Evolutionary conservation across 495 filamentous ascomycete species (phyloP), one percentile per base, ranked within the genome.

Genomic region (Jackrogersella minutella): DNA sequence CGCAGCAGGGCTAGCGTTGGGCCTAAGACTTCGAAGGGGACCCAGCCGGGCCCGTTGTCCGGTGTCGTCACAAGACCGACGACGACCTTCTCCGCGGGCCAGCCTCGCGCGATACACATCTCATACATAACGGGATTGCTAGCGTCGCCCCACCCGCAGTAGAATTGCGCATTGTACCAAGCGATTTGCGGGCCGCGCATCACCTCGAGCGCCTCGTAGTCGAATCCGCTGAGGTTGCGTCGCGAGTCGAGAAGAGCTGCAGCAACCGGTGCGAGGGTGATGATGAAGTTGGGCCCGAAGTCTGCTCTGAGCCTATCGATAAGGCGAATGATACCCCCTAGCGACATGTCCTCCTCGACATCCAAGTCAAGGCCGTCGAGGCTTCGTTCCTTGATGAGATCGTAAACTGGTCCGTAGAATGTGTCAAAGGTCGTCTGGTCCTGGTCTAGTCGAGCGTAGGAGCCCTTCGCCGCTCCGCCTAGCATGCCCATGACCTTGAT

Each of bases 81-180:
- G 0, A 94, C 87, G 10, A 95, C 76, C 69, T 90, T 88, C 8
- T 82, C 75, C 1, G 90, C 80, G 1, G 81, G 77, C 86, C 86
- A 93, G 3, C 90, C 89, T 28, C 78, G 74, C 2, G 77, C 62
- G n/a, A 94, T 74, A 52, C 91, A 86, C 36, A 79, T 73, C 49
- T 90, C 86, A 66, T 88, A 93, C 73, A 84, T 82, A n/a, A 76
- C 69, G 0, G 87, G 82, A 64, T 80, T 82, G 10, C 80, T 80
- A 21, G 91, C 79, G 24, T 80, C 80, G 11, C 91, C 92, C 84
- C 90, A 96, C 1, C 90, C 90, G 67, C 88, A 91, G 70, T 96
- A 96, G 70, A 95, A 95, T 72, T 95, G 92, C 11, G 86, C 78
- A 62, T 95, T 95, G 69, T 95, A 95, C 86, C 91, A 96, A 14